phyloP scores from a whole-genome alignment of 257 asterid genomes.

The Ocimum tenuiflorum region DNA sequence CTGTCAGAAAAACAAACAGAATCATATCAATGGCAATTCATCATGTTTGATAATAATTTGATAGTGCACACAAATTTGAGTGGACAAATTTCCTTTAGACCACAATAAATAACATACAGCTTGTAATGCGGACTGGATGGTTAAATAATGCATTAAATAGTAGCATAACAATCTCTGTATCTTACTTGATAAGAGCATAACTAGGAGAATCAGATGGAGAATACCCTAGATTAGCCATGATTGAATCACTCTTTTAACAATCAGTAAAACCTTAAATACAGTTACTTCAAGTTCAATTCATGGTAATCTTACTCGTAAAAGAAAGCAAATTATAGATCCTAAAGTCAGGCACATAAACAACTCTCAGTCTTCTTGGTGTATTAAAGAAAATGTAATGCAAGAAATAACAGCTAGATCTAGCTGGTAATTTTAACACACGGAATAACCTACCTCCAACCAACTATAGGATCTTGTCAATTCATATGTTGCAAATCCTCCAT shows the following conservation, averaged over 20 bases:
- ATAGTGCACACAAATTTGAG: not conserved
- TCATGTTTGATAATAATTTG: not conserved
- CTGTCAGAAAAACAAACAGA: constrained; percentile 40
- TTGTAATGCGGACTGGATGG: not conserved
- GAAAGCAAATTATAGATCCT: not conserved
- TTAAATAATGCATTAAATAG: constrained; percentile 10
- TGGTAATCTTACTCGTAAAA: not conserved
- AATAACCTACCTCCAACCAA: constrained; percentile 83
- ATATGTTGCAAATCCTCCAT: constrained; percentile 93
- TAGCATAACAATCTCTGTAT: constrained; percentile 9
- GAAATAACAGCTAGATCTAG: not conserved
- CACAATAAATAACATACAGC: not conserved
- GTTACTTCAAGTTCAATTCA: constrained; percentile 1
- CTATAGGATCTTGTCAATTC: constrained; percentile 97
- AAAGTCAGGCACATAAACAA: not conserved
- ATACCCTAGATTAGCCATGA: not conserved
- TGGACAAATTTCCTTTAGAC: not conserved
- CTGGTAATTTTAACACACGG: constrained; percentile 9
- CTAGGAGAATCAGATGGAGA: not conserved
- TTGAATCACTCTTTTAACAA: constrained; percentile 7
- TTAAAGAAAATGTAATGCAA: constrained; percentile 1
- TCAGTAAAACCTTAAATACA: not conserved
- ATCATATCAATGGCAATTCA: constrained; percentile 19
- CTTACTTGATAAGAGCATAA: not conserved
- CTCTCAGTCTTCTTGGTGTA: not conserved